Evolutionary conservation across 768 basidiomycete species (phyloP).

Genomic region (Calocera cornea): DNA sequence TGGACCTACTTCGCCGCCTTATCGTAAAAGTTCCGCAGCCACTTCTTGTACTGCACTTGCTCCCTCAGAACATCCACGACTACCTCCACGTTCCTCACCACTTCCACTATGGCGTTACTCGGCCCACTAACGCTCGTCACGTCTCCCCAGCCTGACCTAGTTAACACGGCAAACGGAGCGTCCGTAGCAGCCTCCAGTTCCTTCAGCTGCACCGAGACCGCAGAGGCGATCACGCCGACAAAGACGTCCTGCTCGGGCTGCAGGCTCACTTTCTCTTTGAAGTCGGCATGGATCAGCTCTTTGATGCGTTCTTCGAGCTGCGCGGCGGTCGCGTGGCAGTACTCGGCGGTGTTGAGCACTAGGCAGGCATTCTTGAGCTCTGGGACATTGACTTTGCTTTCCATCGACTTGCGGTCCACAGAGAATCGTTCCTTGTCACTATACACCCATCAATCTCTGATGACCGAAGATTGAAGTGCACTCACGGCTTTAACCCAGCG

Average conservation of each 20-base stretch:
- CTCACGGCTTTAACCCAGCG: conserved; percentile 56
- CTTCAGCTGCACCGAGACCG: conserved; percentile 62
- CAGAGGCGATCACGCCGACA: conserved; percentile 71
- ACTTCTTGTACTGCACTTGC: conserved; percentile 87
- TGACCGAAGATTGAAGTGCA: background rate
- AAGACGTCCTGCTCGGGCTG: conserved; percentile 82
- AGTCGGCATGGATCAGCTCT: conserved; percentile 62
- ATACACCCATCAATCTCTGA: background rate
- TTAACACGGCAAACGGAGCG: conserved; percentile 58
- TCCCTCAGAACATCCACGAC: conserved; percentile 66
- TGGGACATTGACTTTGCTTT: conserved; percentile 59
- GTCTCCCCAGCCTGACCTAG: conserved; percentile 63
- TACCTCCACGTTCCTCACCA: conserved; percentile 60
- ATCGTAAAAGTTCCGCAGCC: conserved; percentile 81
- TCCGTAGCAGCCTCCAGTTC: conserved; percentile 83
- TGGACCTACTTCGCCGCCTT: conserved; percentile 68
- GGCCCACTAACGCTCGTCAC: conserved; percentile 76
- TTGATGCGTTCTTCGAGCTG: conserved; percentile 89
- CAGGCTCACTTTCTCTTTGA: conserved; percentile 65
- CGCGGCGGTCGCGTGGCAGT: conserved; percentile 76
- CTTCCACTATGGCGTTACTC: conserved; percentile 65
- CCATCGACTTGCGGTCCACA: conserved; percentile 50
- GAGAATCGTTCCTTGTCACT: background rate
- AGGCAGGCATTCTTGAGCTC: conserved; percentile 74
- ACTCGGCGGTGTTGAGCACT: conserved; percentile 95